Conservation (phyloP, 345 rosid genomes). For the Clarkia xantiana region DNA sequence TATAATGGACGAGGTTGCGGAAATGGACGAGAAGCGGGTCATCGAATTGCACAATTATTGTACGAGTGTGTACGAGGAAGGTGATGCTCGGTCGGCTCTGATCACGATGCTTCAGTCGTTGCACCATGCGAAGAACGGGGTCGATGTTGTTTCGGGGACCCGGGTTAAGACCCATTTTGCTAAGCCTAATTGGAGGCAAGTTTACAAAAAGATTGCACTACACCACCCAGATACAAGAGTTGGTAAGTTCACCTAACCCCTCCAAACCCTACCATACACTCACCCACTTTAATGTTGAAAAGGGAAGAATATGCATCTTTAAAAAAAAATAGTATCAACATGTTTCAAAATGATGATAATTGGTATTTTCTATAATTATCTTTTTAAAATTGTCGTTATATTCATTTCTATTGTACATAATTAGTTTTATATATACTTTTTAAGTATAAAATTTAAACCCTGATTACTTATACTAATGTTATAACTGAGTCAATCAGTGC, state of each 20-base stretch:
- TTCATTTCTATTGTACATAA: too few relatives aligned
- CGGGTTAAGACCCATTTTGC: constrained; percentile 72
- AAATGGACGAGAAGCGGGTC: constrained; percentile 31
- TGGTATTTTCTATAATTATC: too few relatives aligned
- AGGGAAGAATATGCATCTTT: too few relatives aligned
- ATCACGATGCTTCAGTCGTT: constrained; percentile 81
- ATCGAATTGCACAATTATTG: constrained; percentile 95
- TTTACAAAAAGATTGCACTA: constrained; percentile 41
- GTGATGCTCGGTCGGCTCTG: constrained; percentile 93
- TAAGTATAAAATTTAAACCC: too few relatives aligned
- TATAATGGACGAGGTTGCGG: constrained; percentile 96
- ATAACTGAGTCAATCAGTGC: too few relatives aligned
- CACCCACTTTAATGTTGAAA: too few relatives aligned
- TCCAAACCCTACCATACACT: too few relatives aligned
- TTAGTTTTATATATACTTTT: too few relatives aligned
- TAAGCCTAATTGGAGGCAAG: constrained; percentile 87
- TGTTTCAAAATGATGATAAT: too few relatives aligned
- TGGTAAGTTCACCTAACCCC: constrained; percentile 23
- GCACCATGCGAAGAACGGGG: constrained; percentile 89
- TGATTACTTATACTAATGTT: too few relatives aligned
- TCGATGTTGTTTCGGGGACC: constrained; percentile 76
- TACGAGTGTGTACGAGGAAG: constrained; percentile 89
- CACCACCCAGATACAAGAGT: constrained; percentile 46
- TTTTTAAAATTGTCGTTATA: too few relatives aligned
- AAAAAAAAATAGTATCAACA: too few relatives aligned